Evolutionary conservation across 768 basidiomycete genomes (phyloP).

Genomic region (Auricularia sp.): DNA sequence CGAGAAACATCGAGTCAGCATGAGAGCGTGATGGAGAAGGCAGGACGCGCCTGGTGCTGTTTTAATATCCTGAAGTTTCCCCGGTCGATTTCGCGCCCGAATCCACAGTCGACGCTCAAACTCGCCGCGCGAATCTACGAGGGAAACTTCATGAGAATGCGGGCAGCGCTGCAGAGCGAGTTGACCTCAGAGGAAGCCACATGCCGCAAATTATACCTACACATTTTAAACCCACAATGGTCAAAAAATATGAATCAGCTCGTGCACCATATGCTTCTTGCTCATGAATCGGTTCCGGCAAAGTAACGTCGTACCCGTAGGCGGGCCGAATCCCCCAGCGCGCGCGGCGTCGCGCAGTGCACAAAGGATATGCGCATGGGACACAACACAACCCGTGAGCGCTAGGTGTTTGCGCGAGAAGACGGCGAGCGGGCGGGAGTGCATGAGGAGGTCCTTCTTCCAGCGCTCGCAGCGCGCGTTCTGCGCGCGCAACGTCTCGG

Average conservation of each 20-base stretch:
- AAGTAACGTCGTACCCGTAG: conserved; percentile 67
- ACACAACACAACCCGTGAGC: too few relatives aligned
- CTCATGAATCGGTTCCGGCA: conserved; percentile 77
- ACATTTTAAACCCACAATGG: conserved; percentile 86
- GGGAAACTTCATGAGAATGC: conserved; percentile 1
- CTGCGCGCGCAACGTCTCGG: background rate
- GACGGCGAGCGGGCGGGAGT: conserved; percentile 53
- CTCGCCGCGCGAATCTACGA: conserved; percentile 88
- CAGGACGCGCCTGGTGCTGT: conserved; percentile 94
- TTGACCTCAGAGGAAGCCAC: conserved; percentile 95
- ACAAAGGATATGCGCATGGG: too few relatives aligned
- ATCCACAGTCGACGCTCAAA: conserved; percentile 87
- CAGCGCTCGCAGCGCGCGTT: background rate
- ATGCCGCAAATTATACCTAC: conserved; percentile 84
- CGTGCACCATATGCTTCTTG: conserved; percentile 85
- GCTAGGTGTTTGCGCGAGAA: conserved; percentile 96
- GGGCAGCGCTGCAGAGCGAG: background rate
- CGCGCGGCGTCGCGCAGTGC: conserved; percentile 64
- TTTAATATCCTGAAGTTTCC: conserved; percentile 76
- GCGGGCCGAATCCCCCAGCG: conserved; percentile 75
- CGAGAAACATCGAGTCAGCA: too few relatives aligned
- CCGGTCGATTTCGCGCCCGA: conserved; percentile 67
- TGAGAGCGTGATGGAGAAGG: too few relatives aligned
- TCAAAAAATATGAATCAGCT: conserved; percentile 94
- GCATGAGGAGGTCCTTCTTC: background rate